Evolutionary conservation across 2,329 filamentous ascomycete genomes (phyloP).

Genomic region (Monosporascus cannonballus): DNA sequence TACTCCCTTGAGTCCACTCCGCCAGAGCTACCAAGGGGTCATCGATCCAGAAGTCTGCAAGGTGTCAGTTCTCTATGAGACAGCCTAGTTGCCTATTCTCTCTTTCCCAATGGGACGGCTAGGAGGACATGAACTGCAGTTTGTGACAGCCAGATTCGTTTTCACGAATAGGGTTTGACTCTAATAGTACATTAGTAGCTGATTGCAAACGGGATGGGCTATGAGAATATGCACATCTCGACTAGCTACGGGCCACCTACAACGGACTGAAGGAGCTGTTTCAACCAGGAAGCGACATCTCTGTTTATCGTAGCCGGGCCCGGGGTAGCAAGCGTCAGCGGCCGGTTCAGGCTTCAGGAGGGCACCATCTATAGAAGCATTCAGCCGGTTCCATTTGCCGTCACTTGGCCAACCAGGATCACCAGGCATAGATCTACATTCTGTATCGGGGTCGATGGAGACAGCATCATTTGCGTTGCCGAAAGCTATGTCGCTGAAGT

Average conservation of each 20-base stretch:
- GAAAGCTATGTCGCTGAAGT: conserved; percentile 14
- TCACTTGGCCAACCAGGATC: conserved; percentile 18
- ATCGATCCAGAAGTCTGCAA: conserved; percentile 22
- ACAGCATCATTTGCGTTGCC: conserved; percentile 6
- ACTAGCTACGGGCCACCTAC: background rate
- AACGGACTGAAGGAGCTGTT: conserved; percentile 13
- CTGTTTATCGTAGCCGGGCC: conserved; percentile 16
- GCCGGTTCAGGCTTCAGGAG: conserved; percentile 25
- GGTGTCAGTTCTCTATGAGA: background rate
- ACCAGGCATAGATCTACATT: conserved; percentile 21
- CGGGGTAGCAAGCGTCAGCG: conserved; percentile 24
- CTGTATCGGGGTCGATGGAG: background rate
- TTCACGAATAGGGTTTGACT: background rate
- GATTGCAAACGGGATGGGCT: no score
- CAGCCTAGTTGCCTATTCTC: background rate
- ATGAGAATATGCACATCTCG: no score
- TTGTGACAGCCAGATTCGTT: no score
- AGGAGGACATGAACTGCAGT: no score
- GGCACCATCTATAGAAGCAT: conserved; percentile 20
- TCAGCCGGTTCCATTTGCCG: conserved; percentile 21
- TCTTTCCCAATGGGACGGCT: no score
- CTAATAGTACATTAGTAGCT: background rate
- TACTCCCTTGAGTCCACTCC: conserved; percentile 28
- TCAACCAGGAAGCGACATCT: conserved; percentile 21
- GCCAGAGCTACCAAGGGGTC: conserved; percentile 25